phyloP scores from a whole-genome alignment of 2,329 filamentous ascomycete species.

The Exophiala alcalophila region DNA sequence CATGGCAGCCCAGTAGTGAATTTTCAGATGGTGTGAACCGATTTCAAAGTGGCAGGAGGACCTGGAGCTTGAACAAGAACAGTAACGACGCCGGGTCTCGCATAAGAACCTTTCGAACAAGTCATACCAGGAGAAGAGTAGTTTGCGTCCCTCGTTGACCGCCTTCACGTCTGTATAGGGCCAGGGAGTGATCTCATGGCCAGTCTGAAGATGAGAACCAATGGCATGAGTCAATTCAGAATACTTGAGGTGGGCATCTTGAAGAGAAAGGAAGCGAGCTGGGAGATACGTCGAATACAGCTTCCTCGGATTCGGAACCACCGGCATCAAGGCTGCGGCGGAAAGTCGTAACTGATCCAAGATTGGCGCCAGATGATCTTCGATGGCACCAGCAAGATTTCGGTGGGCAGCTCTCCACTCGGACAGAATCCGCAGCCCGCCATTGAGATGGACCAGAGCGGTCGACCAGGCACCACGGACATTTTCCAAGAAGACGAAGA shows the following conservation, averaged over 20 bases:
- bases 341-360: neutral
- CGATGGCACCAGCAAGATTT: neutral
- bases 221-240: constrained; percentile 1
- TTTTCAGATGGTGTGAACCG: constrained; percentile 3
- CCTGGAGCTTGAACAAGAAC: neutral
- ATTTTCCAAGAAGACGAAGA: constrained; percentile 9
- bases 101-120: neutral
- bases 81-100: neutral
- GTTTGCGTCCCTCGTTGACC: neutral
- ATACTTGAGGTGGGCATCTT: constrained; percentile 1
- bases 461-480: neutral
- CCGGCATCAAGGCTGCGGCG: neutral
- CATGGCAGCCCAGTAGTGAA: constrained; percentile 2
- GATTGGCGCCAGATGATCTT: constrained; percentile 3
- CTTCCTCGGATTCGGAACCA: neutral
- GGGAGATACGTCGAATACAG: neutral
- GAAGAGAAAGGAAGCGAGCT: constrained; percentile 1
- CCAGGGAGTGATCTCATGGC: neutral
- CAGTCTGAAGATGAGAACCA: neutral
- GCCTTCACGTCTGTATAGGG: neutral
- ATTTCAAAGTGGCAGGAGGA: constrained; percentile 6
- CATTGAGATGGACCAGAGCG: constrained; percentile 5
- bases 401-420: neutral
- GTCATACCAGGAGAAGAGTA: constrained; percentile 2
- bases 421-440: constrained; percentile 2